These are phyloP conservation scores for Aspergillus quadricinctus DNA, from an alignment of 2,329 filamentous ascomycete species.

Conservation along the genomic window DNA sequence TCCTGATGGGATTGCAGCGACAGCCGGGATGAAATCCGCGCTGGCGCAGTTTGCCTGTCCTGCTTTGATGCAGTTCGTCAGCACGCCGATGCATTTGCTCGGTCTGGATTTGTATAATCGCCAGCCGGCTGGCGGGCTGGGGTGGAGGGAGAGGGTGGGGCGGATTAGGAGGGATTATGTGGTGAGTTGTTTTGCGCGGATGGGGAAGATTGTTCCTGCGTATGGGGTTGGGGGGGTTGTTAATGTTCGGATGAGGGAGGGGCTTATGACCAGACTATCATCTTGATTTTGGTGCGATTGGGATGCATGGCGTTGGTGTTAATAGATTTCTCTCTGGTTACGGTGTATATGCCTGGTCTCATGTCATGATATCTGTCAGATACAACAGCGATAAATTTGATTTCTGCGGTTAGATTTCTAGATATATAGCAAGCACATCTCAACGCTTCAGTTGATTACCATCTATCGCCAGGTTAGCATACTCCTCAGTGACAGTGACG, in stretches of 20 bases:
- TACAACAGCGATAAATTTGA: no score
- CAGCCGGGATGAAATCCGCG: conserved; percentile 48
- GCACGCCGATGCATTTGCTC: conserved; percentile 78
- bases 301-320: neutral
- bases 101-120: conserved; percentile 85
- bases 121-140: conserved; percentile 38
- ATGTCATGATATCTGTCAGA: no score
- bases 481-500: no score
- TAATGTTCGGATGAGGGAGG: conserved; percentile 66
- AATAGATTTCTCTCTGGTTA: no score
- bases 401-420: no score
- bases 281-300: conserved; percentile 28
- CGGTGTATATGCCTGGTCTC: no score
- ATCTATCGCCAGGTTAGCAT: no score
- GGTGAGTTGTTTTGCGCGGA: conserved; percentile 67
- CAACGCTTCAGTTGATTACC: no score
- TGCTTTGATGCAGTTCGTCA: conserved; percentile 71
- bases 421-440: no score
- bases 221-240: conserved; percentile 87
- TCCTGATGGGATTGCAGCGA: conserved; percentile 47
- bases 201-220: conserved; percentile 81
- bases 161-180: conserved; percentile 72
- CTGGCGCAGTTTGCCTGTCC: conserved; percentile 78
- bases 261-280: conserved; percentile 62
- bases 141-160: conserved; percentile 57